Evolutionary conservation across 768 basidiomycete genomes (phyloP), one percentile per base, ranked within the genome.

Genomic region (Pleurotus pulmonarius): DNA sequence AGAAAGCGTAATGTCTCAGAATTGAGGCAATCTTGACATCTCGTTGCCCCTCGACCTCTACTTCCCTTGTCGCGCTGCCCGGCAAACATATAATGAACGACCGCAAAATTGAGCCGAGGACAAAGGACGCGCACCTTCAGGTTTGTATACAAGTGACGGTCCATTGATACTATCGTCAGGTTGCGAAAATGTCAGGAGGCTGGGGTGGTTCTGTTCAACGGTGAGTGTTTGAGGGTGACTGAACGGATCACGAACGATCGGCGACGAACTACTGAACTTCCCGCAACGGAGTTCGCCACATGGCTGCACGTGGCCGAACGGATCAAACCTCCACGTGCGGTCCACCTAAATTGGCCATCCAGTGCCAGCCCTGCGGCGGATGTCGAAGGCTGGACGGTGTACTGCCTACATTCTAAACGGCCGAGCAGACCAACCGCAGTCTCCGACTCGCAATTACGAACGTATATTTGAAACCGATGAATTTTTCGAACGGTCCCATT

Each of bases 201-300:
- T 20, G 48, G 26, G 37, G 20, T 49, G 9, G 37, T 41, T 34
- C 38, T 53, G 22, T 22, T 44, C n/a, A 44, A 44, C 41, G n/a
- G n/a, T 8, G 29, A 34, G 41, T 22, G 41, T 41, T 53, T 53
- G 51, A 53, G 34, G 39, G 39, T 53, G 38, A 53, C 37, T 41
- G 38, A 53, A 18, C 39, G 51, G 48, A 49, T 49, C 48, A 49
- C 48, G 24, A 53, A 53, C 39, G 51, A 41, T n/a, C 22, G 48
- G 20, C n/a, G 15, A 9, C 15, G 15, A 20, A 15, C 20, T 1
- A 34, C 29, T 34, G 29, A 34, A 34, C 29, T 34, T 34, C 9
- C 9, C 29, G 29, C 29, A 34, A 34, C 29, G 29, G 29, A 34
- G 29, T 34, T 20, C 34, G 29, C n/a, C 34, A n/a, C 51, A 53